Evolutionary conservation across 1,284 basidiomycete species (phyloP), one percentile per base, ranked within the genome.

Genomic region (Ustilago nuda): DNA sequence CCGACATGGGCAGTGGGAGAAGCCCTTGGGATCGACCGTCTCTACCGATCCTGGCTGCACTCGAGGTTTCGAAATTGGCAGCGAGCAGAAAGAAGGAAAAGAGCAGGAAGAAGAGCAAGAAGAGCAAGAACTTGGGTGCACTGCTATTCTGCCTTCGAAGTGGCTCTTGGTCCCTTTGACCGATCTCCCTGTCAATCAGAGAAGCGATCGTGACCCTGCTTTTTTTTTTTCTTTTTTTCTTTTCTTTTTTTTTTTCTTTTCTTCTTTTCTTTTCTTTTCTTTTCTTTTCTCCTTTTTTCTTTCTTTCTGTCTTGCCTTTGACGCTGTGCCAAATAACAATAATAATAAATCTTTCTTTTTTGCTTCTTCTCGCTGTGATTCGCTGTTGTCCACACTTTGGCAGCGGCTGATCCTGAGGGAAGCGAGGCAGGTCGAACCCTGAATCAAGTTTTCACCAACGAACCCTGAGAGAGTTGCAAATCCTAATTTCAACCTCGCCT

Each of bases 141-240:
- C 15, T 33, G 15, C 23, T n/a, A 23, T 53, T 51, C 17, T n/a
- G 23, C 32, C 37, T 33, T 43, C 35, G 5, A 33, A n/a, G 19
- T 61, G 27, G 8, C 39, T 33, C 41, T 23, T 23, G 35, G 36
- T 46, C 52, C 39, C 32, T 45, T 32, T 50, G 39, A 58, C 66
- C 66, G 60, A 63, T 68, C 66, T 55, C 43, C 60, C 66, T 68
- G 60, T 68, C 66, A 68, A 68, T 68, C 60, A 58, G 45, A 62
- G 59, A 41, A n/a, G 35, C 11, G 17, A 41, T 56, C 39, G 55
- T 50, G 59, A 67, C 54, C 55, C 65, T 67, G 59, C 54, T 43
- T 41, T 46, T 13, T 27, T 50, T 23, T 13, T 27, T 32, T 8
- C 0, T 27, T 30, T 4, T 32, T 19, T 19, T 19, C n/a, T n/a